phyloP scores from a whole-genome alignment of 116 monocot species.

The Papilionanthe hybrid region DNA sequence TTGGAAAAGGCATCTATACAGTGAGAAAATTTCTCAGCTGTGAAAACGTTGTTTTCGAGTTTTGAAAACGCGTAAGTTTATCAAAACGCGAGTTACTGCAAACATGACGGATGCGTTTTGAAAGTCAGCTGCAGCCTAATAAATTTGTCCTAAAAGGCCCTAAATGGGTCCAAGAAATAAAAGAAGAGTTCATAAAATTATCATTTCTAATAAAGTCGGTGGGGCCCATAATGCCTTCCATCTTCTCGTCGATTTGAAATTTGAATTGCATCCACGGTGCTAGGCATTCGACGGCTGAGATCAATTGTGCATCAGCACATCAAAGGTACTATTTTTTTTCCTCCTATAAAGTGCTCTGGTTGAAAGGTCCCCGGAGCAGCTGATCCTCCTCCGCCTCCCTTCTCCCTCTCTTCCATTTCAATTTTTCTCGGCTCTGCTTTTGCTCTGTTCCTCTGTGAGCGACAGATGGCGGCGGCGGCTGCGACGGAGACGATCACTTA shows the following conservation, averaged over 20 bases:
- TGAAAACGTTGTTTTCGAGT: too few relatives aligned
- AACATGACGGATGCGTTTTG: too few relatives aligned
- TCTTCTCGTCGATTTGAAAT: background rate
- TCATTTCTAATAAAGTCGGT: too few relatives aligned
- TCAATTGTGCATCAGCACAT: background rate
- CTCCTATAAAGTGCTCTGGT: background rate
- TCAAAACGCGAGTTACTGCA: too few relatives aligned
- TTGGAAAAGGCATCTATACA: too few relatives aligned
- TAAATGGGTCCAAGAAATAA: too few relatives aligned
- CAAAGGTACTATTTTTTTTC: background rate
- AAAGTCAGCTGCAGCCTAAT: too few relatives aligned
- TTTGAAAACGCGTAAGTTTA: too few relatives aligned
- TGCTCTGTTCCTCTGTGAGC: background rate
- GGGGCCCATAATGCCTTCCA: background rate
- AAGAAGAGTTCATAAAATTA: too few relatives aligned
- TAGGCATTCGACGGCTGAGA: background rate
- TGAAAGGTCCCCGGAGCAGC: background rate
- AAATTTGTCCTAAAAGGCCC: too few relatives aligned
- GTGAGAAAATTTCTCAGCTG: too few relatives aligned
- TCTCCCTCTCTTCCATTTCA: background rate
- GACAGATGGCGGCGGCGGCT: background rate
- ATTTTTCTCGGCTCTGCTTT: background rate
- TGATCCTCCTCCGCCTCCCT: too few relatives aligned
- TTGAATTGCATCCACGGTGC: background rate
- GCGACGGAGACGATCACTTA: constrained; percentile 19